Evolutionary conservation across 129 eudicot species (phyloP).

Genomic region (Ambrosia trifida): DNA sequence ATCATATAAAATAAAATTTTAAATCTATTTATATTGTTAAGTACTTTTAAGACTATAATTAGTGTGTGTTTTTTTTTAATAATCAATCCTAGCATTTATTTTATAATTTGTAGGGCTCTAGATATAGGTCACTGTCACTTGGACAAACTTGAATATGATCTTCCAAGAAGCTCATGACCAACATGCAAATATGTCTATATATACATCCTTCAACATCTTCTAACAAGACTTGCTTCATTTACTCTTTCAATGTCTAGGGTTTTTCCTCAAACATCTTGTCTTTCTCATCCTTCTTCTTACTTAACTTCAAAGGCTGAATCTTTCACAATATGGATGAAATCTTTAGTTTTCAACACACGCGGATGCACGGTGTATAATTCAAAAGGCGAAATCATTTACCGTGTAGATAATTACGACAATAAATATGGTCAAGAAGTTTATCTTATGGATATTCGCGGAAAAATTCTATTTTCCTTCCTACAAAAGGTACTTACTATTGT

Average conservation of each 20-base stretch:
- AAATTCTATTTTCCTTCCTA: slow-evolving; percentile 50
- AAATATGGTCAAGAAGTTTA: slow-evolving; percentile 45
- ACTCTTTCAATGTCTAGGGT: slow-evolving; percentile 54
- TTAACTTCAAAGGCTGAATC: slow-evolving; percentile 36
- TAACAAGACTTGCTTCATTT: slow-evolving; percentile 13
- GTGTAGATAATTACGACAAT: slow-evolving; percentile 64
- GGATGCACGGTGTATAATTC: slow-evolving; percentile 71
- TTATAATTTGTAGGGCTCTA: slow-evolving; percentile 12
- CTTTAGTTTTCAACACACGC: slow-evolving; percentile 55
- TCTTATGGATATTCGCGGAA: slow-evolving; percentile 61
- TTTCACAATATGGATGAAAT: slow-evolving; percentile 83
- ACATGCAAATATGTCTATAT: slow-evolving; percentile 30
- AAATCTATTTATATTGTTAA: neutral
- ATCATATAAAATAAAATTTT: neutral
- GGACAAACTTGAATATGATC: slow-evolving; percentile 28
- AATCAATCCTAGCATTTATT: neutral
- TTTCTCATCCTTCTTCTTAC: slow-evolving; percentile 21
- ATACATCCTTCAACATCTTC: slow-evolving; percentile 23
- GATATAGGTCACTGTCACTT: slow-evolving; percentile 16
- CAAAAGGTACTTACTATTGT: slow-evolving; percentile 45
- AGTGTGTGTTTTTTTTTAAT: neutral
- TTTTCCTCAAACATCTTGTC: slow-evolving; percentile 37
- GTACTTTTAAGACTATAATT: neutral
- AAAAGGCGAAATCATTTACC: slow-evolving; percentile 47
- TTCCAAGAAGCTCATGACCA: slow-evolving; percentile 38